These are phyloP conservation scores for Aspergillus niger DNA, from an alignment of 2,329 filamentous ascomycete genomes.

Conservation along the genomic window DNA sequence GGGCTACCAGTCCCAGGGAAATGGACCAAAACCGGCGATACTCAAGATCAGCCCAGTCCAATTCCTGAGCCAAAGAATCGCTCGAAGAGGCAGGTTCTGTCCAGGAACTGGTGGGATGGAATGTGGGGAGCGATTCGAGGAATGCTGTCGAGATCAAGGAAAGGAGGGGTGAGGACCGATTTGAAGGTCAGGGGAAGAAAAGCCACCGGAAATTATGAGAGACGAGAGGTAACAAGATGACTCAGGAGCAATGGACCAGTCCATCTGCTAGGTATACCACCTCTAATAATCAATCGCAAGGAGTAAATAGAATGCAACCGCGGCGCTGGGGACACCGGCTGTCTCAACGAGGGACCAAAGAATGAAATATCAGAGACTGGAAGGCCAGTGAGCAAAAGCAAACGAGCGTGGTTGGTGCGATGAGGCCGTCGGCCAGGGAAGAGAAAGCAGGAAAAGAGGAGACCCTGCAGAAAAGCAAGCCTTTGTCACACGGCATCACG, in stretches of 20 bases:
- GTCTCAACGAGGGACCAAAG: neutral
- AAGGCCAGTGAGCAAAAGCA: neutral
- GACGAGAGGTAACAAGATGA: neutral
- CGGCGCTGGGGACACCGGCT: neutral
- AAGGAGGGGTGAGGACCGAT: neutral
- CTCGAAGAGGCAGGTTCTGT: conserved; percentile 4
- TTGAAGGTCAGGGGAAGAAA: neutral
- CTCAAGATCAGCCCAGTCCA: conserved; percentile 8
- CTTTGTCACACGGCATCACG: conserved; percentile 16
- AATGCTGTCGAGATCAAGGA: neutral
- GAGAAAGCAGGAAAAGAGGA: conserved; percentile 1
- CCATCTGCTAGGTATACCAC: conserved; percentile 5
- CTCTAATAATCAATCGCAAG: conserved; percentile 1
- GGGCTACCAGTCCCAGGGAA: conserved; percentile 16
- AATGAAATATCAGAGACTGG: conserved; percentile 4
- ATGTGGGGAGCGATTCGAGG: conserved; percentile 20
- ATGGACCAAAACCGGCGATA: conserved; percentile 6
- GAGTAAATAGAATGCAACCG: conserved; percentile 4
- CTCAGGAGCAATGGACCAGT: conserved; percentile 5
- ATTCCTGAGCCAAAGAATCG: conserved; percentile 3
- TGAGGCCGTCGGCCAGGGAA: neutral
- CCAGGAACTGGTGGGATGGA: conserved; percentile 18
- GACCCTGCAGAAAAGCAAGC: neutral
- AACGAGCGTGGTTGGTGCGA: neutral
- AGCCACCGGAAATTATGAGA: neutral